phyloP scores from a whole-genome alignment of 768 basidiomycete species.

The Lactarius pseudohatsudake region DNA sequence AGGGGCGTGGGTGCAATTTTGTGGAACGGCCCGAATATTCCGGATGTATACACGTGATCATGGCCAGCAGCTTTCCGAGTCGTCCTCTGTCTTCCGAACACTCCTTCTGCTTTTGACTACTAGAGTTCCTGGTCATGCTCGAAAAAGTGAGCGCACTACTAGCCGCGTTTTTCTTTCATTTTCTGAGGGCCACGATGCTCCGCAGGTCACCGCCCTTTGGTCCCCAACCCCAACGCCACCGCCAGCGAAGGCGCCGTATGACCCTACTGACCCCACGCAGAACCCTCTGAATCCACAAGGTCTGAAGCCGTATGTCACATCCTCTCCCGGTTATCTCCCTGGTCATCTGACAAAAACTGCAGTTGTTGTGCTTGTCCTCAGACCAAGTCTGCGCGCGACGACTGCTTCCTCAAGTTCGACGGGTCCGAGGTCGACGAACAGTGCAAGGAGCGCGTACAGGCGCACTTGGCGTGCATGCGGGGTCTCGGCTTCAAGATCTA shows the following conservation, averaged over 20 bases:
- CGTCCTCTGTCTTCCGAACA: too few relatives aligned
- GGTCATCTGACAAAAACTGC: conserved; percentile 13
- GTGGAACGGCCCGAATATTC: neutral
- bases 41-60: neutral
- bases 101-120: neutral
- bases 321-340: neutral
- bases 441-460: conserved; percentile 77
- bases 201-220: conserved; percentile 41
- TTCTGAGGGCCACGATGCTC: too few relatives aligned
- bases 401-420: conserved; percentile 85
- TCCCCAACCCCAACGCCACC: conserved; percentile 40
- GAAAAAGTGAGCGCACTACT: conserved; percentile 15
- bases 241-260: conserved; percentile 42
- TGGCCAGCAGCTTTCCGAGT: too few relatives aligned
- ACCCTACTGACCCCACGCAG: conserved; percentile 73
- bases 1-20: neutral
- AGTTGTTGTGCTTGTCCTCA: conserved; percentile 97
- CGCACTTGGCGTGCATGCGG: conserved; percentile 90
- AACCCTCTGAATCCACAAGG: conserved; percentile 93
- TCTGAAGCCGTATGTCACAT: conserved; percentile 80
- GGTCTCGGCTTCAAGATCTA: conserved; percentile 84
- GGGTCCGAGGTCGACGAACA: conserved; percentile 64
- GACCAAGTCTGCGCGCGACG: conserved; percentile 89
- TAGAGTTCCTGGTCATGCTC: conserved; percentile 8
- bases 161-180: neutral